Conservation (phyloP, 163 green algal species). For the Prototheca wickerhamii region DNA sequence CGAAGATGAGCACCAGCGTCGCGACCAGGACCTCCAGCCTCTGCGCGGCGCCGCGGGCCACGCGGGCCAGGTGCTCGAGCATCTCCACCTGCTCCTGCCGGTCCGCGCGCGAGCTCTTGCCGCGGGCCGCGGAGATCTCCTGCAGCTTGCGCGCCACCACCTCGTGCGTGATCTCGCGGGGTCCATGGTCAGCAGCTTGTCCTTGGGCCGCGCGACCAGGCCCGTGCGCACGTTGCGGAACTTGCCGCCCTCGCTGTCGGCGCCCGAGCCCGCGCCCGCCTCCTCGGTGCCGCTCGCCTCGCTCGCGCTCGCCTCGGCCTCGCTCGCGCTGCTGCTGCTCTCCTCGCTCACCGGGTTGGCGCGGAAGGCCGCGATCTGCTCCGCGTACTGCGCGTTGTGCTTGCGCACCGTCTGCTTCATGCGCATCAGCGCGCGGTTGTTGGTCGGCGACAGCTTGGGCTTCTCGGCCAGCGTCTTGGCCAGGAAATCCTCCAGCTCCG, state of each 20-base stretch:
- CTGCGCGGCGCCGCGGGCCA: conserved; percentile 80
- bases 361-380: conserved; percentile 61
- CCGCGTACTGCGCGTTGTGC: conserved; percentile 67
- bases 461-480: conserved; percentile 58
- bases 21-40: conserved; percentile 77
- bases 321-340: conserved; percentile 16
- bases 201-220: conserved; percentile 44
- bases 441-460: conserved; percentile 82
- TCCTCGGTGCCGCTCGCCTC: too few species aligned
- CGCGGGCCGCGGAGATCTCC: conserved; percentile 76
- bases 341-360: conserved; percentile 40
- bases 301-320: neutral
- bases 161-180: conserved; percentile 85
- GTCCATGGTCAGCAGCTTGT: conserved; percentile 88
- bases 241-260: conserved; percentile 32
- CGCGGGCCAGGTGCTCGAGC: conserved; percentile 72
- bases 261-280: conserved; percentile 4
- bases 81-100: conserved; percentile 85
- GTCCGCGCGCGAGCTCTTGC: conserved; percentile 79
- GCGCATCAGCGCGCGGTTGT: conserved; percentile 83
- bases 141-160: conserved; percentile 90
- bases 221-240: conserved; percentile 43
- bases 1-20: conserved; percentile 88
- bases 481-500: conserved; percentile 85
- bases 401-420: conserved; percentile 97